Conservation (phyloP, 768 basidiomycete species). For the Lactifluus volemus region DNA sequence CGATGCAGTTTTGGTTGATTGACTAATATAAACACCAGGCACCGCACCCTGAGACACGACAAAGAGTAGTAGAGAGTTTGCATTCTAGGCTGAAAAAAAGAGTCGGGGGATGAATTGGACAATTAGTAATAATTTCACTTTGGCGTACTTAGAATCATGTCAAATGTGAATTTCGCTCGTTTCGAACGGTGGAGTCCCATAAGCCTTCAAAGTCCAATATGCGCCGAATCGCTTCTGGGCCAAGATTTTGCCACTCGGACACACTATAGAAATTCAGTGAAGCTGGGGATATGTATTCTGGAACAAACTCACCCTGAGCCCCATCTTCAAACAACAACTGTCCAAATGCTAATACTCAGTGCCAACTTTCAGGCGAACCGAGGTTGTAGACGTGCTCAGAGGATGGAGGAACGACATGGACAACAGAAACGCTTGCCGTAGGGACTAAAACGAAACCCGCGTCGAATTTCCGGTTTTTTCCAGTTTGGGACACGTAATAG, state of each 20-base stretch:
- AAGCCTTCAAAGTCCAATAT: background rate
- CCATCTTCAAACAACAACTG: background rate
- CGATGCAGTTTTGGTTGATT: background rate
- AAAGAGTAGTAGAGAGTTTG: background rate
- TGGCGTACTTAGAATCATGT: too few relatives aligned
- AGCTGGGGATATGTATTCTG: background rate
- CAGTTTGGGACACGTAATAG: too few relatives aligned
- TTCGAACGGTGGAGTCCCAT: background rate
- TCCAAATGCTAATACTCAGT: background rate
- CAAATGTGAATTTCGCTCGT: background rate
- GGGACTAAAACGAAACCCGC: too few relatives aligned
- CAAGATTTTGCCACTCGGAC: constrained; percentile 16
- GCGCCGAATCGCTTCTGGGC: constrained; percentile 11
- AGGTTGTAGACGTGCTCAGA: background rate
- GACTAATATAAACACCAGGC: background rate
- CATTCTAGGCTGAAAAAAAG: too few relatives aligned
- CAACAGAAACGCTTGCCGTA: too few relatives aligned
- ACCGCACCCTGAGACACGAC: background rate
- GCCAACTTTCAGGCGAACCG: background rate
- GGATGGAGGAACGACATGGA: too few relatives aligned
- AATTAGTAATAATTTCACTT: background rate
- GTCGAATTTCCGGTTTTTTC: too few relatives aligned
- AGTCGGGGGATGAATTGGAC: background rate
- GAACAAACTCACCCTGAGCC: background rate
- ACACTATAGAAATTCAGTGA: background rate